Evolutionary conservation across 2,329 filamentous ascomycete species (phyloP).

Genomic region (Myriangium duriaei): DNA sequence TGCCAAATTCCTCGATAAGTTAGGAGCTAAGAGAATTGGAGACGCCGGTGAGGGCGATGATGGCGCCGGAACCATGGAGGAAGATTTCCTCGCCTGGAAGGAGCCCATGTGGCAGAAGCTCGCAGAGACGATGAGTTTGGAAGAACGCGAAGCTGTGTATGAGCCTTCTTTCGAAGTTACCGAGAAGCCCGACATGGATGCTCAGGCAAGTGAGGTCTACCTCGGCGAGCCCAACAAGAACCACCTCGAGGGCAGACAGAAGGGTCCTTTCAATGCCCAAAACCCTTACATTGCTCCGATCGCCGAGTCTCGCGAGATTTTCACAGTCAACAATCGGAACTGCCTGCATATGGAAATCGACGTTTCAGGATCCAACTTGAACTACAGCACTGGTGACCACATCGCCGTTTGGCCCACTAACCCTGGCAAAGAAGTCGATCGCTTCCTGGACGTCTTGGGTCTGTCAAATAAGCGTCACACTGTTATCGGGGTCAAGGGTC

Average conservation of each 20-base stretch:
- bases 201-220: slow-evolving; percentile 72
- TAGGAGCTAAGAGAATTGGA: slow-evolving; percentile 76
- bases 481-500: slow-evolving; percentile 78
- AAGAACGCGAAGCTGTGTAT: slow-evolving; percentile 93
- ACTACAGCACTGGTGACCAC: slow-evolving; percentile 94
- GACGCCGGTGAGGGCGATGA: slow-evolving; percentile 91
- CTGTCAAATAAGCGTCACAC: slow-evolving; percentile 63
- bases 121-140: slow-evolving; percentile 68
- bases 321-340: slow-evolving; percentile 79
- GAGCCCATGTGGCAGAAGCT: slow-evolving; percentile 95
- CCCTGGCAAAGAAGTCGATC: slow-evolving; percentile 79
- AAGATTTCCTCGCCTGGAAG: slow-evolving; percentile 98
- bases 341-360: slow-evolving; percentile 95
- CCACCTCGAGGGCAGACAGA: slow-evolving; percentile 73
- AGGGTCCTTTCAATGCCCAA: slow-evolving; percentile 89
- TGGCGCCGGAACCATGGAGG: slow-evolving; percentile 97
- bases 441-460: slow-evolving; percentile 69
- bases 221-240: slow-evolving; percentile 73
- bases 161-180: slow-evolving; percentile 81
- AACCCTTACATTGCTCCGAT: slow-evolving; percentile 83
- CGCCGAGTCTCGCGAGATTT: slow-evolving; percentile 78
- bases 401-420: slow-evolving; percentile 97
- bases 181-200: slow-evolving; percentile 52
- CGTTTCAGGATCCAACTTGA: slow-evolving; percentile 75
- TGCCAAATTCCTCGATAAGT: slow-evolving; percentile 63